Evolutionary conservation across 1,284 basidiomycete genomes (phyloP), one percentile per base, ranked within the genome.

Genomic region (Ustilago esculenta): DNA sequence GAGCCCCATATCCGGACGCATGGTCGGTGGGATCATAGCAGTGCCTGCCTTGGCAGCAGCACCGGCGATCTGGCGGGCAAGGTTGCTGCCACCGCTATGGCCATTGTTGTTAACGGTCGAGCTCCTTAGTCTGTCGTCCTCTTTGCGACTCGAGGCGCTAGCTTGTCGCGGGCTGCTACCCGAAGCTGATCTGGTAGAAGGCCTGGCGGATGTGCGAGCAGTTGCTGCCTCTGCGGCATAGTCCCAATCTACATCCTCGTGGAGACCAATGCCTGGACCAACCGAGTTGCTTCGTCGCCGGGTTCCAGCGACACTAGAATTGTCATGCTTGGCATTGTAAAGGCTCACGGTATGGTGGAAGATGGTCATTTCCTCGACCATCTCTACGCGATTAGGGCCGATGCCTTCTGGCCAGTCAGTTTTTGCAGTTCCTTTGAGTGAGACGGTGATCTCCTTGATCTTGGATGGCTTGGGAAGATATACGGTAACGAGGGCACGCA

Each of bases 391-490:
- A 32, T 90, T 86, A 25, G 90, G 88, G 52, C 92, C 93, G 61
- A 91, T 86, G 32, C 92, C 92, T 86, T 97, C 93, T 4, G 91
- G 90, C 90, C 93, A 96, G 67, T 87, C 86, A 14, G 86, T 87
- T 50, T 84, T 79, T 4, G 84, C 81, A 67, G 86, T 90, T 6
- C 92, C 94, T 47, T 88, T 85, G 18, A 98, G 84, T 72, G 88
- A 88, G 40, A 96, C 85, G 51, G 89, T 87, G 56, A 98, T 94
- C 74, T 89, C 91, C 32, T 90, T 90, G 75, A 98, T 90, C 80
- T 90, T 89, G 34, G 89, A 93, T 0, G 94, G 88, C 80, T 94
- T 95, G 42, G 85, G 85, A 25, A 97, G 85, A 11, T 88, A 87
- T 39, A 98, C 85, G 1, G 89, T 90, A 56, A 98, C 86, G 11